Evolutionary conservation across 768 basidiomycete species (phyloP).

Genomic region (Boletus eberwhitei): DNA sequence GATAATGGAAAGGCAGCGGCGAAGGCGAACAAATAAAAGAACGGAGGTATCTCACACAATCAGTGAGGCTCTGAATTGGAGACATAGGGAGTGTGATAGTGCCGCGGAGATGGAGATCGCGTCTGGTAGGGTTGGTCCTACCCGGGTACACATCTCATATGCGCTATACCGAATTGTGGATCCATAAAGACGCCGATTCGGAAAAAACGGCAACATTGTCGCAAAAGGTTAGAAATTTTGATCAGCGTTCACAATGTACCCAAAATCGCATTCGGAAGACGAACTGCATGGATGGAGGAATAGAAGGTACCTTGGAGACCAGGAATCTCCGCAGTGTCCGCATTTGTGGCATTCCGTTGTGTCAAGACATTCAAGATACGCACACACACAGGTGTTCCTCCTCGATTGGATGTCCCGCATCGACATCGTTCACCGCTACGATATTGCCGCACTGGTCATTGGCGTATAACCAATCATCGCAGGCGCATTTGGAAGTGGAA

Average conservation of each 20-base stretch:
- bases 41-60: background rate
- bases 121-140: background rate
- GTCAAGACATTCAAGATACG: background rate
- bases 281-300: background rate
- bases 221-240: background rate
- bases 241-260: background rate
- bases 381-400: too few species aligned
- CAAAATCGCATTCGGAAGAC: background rate
- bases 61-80: too few species aligned
- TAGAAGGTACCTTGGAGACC: background rate
- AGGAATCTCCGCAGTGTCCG: background rate
- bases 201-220: background rate
- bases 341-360: background rate
- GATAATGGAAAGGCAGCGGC: background rate
- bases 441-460: too few species aligned
- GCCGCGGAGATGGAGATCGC: background rate
- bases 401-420: too few species aligned
- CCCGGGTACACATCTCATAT: background rate
- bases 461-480: too few species aligned
- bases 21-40: background rate
- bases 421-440: too few species aligned
- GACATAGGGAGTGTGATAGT: background rate
- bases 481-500: too few species aligned
- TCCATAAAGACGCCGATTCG: background rate
- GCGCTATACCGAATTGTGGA: background rate